phyloP scores from a whole-genome alignment of 805 yeast species.

The Candida nonsorbophila region DNA sequence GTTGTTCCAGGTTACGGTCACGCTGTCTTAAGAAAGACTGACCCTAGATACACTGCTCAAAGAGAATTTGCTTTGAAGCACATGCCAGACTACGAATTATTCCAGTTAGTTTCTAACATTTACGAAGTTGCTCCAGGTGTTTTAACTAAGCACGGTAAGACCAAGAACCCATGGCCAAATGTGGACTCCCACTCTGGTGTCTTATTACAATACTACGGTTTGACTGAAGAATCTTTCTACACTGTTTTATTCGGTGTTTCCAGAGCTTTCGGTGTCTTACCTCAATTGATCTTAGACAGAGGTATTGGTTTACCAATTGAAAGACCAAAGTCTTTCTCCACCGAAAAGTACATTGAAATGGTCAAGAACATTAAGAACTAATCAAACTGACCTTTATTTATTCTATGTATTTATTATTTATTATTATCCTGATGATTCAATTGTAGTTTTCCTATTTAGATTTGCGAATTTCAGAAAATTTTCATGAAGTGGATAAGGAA shows the following conservation, averaged over 20 bases:
- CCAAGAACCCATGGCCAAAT: constrained; percentile 82
- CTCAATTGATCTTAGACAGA: constrained; percentile 77
- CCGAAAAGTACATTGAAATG: constrained; percentile 84
- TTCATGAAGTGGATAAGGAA: background rate
- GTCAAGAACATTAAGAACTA: constrained; percentile 42
- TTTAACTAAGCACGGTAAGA: constrained; percentile 72
- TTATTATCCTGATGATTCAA: background rate
- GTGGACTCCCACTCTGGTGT: constrained; percentile 81
- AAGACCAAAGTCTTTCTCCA: constrained; percentile 85
- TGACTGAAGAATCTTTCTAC: constrained; percentile 67
- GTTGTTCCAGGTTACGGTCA: constrained; percentile 89
- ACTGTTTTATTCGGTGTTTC: constrained; percentile 82
- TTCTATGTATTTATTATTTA: constrained; percentile 3
- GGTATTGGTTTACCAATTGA: constrained; percentile 74
- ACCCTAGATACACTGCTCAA: constrained; percentile 76
- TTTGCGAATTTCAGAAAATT: background rate
- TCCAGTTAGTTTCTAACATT: constrained; percentile 60
- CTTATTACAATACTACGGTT: constrained; percentile 73
- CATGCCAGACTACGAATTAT: constrained; percentile 59
- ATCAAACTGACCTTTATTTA: constrained; percentile 6
- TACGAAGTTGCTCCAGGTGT: constrained; percentile 73
- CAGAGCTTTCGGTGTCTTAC: constrained; percentile 72
- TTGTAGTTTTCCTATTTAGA: background rate
- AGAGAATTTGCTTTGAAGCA: constrained; percentile 60
- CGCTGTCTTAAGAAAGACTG: constrained; percentile 79